A percentile compares a stretch with the other conserved stretches of the same genome.
phyloP scores from a whole-genome alignment of 495 filamentous ascomycete genomes.

The Podospora sp. region DNA sequence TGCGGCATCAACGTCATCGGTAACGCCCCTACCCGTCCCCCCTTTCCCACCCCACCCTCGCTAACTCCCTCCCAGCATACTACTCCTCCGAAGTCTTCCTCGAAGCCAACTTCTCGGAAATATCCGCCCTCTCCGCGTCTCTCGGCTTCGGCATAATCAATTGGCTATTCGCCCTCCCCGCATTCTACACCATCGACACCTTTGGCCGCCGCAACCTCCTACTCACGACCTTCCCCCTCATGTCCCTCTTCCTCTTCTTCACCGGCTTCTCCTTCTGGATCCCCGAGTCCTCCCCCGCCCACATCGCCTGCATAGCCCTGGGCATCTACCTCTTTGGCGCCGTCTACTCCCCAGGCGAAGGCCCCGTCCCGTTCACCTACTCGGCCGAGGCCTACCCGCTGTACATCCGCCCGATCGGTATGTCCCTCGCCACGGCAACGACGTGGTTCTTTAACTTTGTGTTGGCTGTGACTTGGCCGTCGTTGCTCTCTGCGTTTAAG shows the following conservation, averaged over 20 bases:
- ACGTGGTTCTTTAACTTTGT: conserved; percentile 73
- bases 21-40: conserved; percentile 51
- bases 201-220: conserved; percentile 81
- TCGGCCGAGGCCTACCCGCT: conserved; percentile 79
- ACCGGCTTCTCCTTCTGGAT: conserved; percentile 84
- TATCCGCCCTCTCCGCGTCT: conserved; percentile 64
- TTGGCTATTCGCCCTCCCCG: conserved; percentile 76
- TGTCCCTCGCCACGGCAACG: conserved; percentile 68
- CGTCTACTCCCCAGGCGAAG: conserved; percentile 78
- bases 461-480: conserved; percentile 68
- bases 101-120: conserved; percentile 57
- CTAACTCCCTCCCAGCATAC: conserved; percentile 59
- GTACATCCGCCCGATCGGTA: conserved; percentile 70
- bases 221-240: conserved; percentile 75
- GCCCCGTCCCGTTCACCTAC: conserved; percentile 84
- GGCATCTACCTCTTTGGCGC: conserved; percentile 77
- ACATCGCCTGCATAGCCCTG: conserved; percentile 62
- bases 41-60: conserved; percentile 43
- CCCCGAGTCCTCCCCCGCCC: conserved; percentile 43
- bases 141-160: conserved; percentile 80
- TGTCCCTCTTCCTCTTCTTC: conserved; percentile 72
- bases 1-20: conserved; percentile 64
- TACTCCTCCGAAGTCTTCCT: conserved; percentile 69
- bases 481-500: conserved; percentile 54
- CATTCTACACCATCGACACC: conserved; percentile 80